Base-by-base conservation (phyloP, 2,329 filamentous ascomycete genomes). In the Colletotrichum higginsianum region DNA sequence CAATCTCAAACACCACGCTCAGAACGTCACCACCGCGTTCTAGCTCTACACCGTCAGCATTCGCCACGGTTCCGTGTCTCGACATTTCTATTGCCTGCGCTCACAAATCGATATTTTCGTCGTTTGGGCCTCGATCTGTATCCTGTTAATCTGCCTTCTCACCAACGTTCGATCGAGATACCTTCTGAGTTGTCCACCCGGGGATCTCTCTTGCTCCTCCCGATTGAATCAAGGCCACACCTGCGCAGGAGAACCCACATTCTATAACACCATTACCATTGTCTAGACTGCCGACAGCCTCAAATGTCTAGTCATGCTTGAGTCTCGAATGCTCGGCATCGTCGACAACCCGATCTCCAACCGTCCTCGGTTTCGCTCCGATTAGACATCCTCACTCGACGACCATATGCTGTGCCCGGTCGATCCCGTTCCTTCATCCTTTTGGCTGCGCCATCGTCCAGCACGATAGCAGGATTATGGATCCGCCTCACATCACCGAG, bases 401-500 rank as follows among this genome's bases (percentile, higher is more conserved):
- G 53, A 61, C 52, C 60, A 46, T 72, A 68, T 72, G 72, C 69
- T 66, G 42, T 35, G 21, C 61, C 62, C 55, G 12, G 9, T 56
- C 35, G 52, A 65, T 46, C 21, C 63, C 38, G 44, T 52, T 23
- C 75, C 74, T 71, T 55, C 63, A 71, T 68, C 50, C 64, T 70
- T 52, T 49, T 75, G 75, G 75, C 75, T 74, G 73, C 62, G 66
- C 53, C 61, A 76, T 75, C 57, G 73, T 62, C 50, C 69, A 69
- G 60, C 23, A 44, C 57, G 35, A 55, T 57, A 67, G 70, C 73
- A 74, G 76, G 79, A 80, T 80, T 77, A 90, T 91, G 89, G 90
- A 91, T 74, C 88, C 88, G 77, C 85, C 87, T 75, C 89, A 91
- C 74, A 85, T 90, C 73, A 91, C 90, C 72, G 90, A 92, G 79